phyloP scores from a whole-genome alignment of 148 eudicot species.

The Selenicereus undatus region DNA sequence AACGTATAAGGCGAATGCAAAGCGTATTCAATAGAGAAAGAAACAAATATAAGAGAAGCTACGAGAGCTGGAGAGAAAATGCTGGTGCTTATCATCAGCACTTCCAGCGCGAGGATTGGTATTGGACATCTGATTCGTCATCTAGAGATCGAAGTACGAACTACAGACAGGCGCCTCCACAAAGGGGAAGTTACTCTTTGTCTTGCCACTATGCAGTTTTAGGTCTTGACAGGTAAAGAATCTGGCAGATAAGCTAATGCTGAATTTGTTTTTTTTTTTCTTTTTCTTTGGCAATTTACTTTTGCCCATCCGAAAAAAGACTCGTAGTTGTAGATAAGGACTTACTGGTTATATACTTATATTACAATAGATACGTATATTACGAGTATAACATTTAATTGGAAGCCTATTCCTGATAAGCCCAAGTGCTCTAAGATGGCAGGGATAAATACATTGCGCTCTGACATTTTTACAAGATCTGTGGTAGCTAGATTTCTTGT shows the following conservation, averaged over 20 bases:
- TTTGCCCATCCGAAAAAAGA: no score
- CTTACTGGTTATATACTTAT: neutral
- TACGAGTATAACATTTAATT: neutral
- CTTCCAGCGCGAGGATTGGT: constrained; percentile 94
- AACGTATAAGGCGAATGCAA: constrained; percentile 97
- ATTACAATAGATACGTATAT: neutral
- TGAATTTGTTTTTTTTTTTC: no score
- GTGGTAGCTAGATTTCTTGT: neutral
- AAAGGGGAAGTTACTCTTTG: constrained; percentile 40
- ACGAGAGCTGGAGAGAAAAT: constrained; percentile 87
- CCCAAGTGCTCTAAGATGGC: neutral
- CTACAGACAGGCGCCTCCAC: constrained; percentile 61
- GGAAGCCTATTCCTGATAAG: neutral
- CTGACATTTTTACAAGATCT: neutral
- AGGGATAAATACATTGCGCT: neutral
- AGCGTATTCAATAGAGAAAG: constrained; percentile 93
- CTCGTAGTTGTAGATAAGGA: neutral
- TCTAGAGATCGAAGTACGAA: constrained; percentile 44
- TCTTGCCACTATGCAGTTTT: constrained; percentile 92
- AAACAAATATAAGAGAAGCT: constrained; percentile 63
- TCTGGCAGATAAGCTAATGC: no score
- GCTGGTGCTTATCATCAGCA: constrained; percentile 78
- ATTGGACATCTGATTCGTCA: constrained; percentile 84
- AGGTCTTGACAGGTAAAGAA: constrained; percentile 88
- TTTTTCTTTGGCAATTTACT: no score